Evolutionary conservation across 164 flowering plant species (phyloP).

Genomic region (Berberis vulgaris): DNA sequence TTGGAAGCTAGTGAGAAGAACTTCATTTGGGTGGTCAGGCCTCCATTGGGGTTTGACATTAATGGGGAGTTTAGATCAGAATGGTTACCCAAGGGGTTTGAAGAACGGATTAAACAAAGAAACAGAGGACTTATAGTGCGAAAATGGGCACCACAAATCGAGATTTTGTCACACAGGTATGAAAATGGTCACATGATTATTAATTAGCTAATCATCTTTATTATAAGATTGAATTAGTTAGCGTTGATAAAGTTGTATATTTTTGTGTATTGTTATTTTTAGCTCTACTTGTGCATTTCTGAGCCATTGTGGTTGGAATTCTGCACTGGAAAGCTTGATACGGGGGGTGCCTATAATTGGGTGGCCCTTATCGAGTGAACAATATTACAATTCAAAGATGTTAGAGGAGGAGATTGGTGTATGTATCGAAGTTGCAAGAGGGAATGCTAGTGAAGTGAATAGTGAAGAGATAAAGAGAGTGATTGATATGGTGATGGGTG

Average conservation of each 20-base stretch:
- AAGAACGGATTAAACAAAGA: neutral
- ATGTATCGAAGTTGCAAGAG: too few relatives aligned
- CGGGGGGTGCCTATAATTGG: conserved; percentile 1
- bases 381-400: too few relatives aligned
- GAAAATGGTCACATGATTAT: too few relatives aligned
- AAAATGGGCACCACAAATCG: conserved; percentile 6
- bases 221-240: too few relatives aligned
- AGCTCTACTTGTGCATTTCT: neutral
- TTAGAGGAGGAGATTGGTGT: too few relatives aligned
- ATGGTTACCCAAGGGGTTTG: conserved; percentile 6
- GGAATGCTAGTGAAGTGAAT: too few relatives aligned
- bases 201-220: too few relatives aligned
- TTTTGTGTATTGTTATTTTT: too few relatives aligned
- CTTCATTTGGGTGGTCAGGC: conserved; percentile 7
- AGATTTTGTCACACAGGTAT: conserved; percentile 2
- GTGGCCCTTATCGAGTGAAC: neutral
- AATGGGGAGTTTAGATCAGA: conserved; percentile 1
- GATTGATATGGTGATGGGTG: too few relatives aligned
- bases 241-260: too few relatives aligned
- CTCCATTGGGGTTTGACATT: neutral
- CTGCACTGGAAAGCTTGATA: conserved; percentile 3
- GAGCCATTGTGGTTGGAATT: conserved; percentile 8
- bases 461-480: too few relatives aligned
- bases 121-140: conserved; percentile 4
- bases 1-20: neutral